Conservation (phyloP, 306 rosid species). For the Acmispon strigosus region DNA sequence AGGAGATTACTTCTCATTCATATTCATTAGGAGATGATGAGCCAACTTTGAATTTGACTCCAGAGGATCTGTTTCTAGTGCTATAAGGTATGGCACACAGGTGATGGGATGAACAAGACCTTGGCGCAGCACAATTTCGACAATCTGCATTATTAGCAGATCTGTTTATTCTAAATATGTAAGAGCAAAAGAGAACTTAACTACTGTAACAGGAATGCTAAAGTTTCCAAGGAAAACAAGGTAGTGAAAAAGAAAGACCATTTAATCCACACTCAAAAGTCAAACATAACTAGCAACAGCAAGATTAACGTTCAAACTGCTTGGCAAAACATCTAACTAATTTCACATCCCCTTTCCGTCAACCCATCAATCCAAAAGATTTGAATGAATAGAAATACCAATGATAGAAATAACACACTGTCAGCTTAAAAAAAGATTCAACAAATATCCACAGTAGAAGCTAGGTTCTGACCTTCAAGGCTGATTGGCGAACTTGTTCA, state of each 20-base stretch:
- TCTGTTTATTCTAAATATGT: not conserved
- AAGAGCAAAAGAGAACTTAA: not conserved
- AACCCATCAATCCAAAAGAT: constrained; percentile 12
- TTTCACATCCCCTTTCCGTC: not conserved
- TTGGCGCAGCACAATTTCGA: constrained; percentile 94
- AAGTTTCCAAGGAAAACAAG: not conserved
- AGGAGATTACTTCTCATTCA: constrained; percentile 83
- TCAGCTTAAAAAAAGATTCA: not conserved
- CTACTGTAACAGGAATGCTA: not conserved
- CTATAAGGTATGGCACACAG: constrained; percentile 92
- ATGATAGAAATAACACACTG: not conserved
- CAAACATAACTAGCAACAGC: not conserved
- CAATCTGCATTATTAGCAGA: constrained; percentile 56
- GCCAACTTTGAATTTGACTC: constrained; percentile 83
- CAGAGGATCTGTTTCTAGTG: constrained; percentile 93
- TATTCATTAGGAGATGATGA: constrained; percentile 90
- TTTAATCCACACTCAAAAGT: not conserved
- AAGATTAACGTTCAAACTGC: not conserved
- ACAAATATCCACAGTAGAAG: not conserved
- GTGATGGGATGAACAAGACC: constrained; percentile 99
- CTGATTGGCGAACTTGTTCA: constrained; percentile 77
- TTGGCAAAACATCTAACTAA: constrained; percentile 6
- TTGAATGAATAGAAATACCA: not conserved
- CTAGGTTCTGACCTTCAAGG: constrained; percentile 68
- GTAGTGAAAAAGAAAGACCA: not conserved